Evolutionary conservation across 768 basidiomycete genomes (phyloP).

Genomic region (Collybia nuda): DNA sequence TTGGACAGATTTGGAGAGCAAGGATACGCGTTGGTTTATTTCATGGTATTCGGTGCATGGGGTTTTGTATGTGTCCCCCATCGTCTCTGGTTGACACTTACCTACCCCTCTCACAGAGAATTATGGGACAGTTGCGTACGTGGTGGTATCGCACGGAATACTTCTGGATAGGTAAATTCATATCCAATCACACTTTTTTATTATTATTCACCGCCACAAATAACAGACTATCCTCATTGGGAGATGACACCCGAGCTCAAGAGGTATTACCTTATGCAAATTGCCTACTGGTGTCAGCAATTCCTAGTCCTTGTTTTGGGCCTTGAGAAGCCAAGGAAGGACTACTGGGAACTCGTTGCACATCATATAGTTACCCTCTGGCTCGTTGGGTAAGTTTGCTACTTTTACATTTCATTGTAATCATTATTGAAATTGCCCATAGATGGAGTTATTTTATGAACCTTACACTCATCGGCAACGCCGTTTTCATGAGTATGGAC

Average conservation of each 20-base stretch:
- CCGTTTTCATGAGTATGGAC: conserved; percentile 97
- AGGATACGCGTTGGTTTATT: conserved; percentile 85
- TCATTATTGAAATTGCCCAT: conserved; percentile 7
- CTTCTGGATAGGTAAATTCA: conserved; percentile 76
- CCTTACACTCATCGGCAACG: conserved; percentile 84
- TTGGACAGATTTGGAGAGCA: conserved; percentile 90
- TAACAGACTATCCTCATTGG: conserved; percentile 83
- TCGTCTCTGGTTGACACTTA: not conserved
- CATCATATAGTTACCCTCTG: conserved; percentile 96
- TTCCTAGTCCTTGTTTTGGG: conserved; percentile 79
- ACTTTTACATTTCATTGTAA: too few species aligned
- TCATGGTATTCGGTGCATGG: conserved; percentile 63
- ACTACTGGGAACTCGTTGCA: conserved; percentile 80
- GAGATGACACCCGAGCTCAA: conserved; percentile 85
- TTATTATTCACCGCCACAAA: not conserved
- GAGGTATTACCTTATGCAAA: conserved; percentile 91
- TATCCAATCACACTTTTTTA: not conserved
- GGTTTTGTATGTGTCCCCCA: conserved; percentile 64
- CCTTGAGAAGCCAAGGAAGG: conserved; percentile 94
- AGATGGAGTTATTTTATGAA: conserved; percentile 87
- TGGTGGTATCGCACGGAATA: conserved; percentile 83
- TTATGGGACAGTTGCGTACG: conserved; percentile 81
- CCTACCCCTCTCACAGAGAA: conserved; percentile 44
- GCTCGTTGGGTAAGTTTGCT: conserved; percentile 72
- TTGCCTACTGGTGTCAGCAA: conserved; percentile 94